Evolutionary conservation across 2,329 filamentous ascomycete species (phyloP).

Genomic region (Penicillium sp.): DNA sequence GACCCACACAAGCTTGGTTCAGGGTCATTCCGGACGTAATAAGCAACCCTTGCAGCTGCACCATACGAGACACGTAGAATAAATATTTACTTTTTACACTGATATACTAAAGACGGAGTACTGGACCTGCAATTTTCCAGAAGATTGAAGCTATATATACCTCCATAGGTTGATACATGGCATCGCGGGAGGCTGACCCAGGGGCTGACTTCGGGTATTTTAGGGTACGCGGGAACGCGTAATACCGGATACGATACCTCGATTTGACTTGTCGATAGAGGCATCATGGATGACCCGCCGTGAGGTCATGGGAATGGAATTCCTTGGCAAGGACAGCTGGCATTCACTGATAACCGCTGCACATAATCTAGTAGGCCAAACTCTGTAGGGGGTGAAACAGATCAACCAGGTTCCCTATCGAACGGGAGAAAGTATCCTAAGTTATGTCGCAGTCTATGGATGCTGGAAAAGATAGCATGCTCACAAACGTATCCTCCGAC

Average conservation of each 20-base stretch:
- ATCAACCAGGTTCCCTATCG: background rate
- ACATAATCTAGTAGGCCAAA: background rate
- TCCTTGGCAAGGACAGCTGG: conserved; percentile 16
- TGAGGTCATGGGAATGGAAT: conserved; percentile 19
- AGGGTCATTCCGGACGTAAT: conserved; percentile 9
- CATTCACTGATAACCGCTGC: background rate
- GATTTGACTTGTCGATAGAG: conserved; percentile 11
- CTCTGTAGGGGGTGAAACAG: background rate
- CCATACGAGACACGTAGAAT: background rate
- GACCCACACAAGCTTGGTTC: conserved; percentile 29
- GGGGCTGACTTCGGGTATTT: conserved; percentile 15
- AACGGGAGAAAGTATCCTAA: background rate
- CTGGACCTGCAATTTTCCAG: background rate
- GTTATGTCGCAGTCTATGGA: background rate
- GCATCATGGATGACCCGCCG: conserved; percentile 21
- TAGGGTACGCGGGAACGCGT: conserved; percentile 12
- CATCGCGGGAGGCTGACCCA: background rate
- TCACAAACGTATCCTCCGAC: background rate
- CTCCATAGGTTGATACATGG: background rate
- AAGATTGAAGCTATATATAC: background rate
- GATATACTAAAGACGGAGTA: background rate
- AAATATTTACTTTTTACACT: background rate
- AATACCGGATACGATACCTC: conserved; percentile 9
- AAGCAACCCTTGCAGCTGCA: conserved; percentile 8
- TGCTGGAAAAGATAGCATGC: background rate